phyloP scores from a whole-genome alignment of 2,329 filamentous ascomycete genomes.

The Blastomyces silverae region DNA sequence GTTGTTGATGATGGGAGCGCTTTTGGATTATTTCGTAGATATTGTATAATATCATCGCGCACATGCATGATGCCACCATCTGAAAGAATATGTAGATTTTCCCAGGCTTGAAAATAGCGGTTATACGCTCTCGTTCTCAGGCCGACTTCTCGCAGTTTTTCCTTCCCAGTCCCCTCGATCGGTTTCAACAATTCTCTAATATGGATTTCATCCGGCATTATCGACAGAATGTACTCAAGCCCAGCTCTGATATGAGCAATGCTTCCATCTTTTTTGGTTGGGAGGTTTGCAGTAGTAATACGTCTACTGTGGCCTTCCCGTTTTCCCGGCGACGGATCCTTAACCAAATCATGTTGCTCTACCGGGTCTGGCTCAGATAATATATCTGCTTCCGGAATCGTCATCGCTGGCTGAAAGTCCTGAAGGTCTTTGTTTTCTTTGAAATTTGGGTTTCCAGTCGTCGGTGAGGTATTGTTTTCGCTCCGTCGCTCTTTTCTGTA shows the following conservation, averaged over 20 bases:
- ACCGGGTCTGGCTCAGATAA: not conserved
- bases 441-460: not conserved
- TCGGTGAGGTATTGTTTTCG: not conserved
- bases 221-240: not conserved
- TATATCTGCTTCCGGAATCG: not conserved
- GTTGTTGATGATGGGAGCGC: not conserved
- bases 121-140: not conserved
- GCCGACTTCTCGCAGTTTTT: not conserved
- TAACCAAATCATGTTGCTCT: not conserved
- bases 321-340: not conserved
- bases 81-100: not conserved
- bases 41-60: not conserved
- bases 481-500: not conserved
- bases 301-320: not conserved
- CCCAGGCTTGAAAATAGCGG: not conserved
- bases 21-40: not conserved
- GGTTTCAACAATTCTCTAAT: not conserved
- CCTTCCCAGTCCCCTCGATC: not conserved
- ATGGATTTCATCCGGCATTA: not conserved
- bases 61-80: not conserved
- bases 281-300: not conserved
- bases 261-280: not conserved
- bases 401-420: not conserved
- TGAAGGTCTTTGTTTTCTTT: not conserved
- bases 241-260: not conserved